These are phyloP conservation scores for Grammothele lineata DNA, from an alignment of 768 basidiomycete species.

Conservation along the genomic window DNA sequence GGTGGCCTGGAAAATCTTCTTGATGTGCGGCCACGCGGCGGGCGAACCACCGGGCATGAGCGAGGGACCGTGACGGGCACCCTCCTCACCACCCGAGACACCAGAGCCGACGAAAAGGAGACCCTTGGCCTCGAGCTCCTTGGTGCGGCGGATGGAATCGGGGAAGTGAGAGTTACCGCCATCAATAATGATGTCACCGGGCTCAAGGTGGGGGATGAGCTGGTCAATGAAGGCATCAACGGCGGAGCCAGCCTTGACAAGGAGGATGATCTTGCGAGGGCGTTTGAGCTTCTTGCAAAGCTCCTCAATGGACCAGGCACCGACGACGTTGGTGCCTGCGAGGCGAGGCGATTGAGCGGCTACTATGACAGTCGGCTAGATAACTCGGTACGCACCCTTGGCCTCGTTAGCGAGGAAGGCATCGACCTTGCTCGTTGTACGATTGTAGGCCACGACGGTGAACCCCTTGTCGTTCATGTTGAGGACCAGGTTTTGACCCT, in stretches of 20 bases:
- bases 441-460: conserved; percentile 95
- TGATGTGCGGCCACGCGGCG: conserved; percentile 94
- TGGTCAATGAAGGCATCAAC: conserved; percentile 94
- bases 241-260: conserved; percentile 96
- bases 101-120: conserved; percentile 97
- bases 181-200: conserved; percentile 98
- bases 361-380: conserved; percentile 13
- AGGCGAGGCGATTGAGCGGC: conserved; percentile 17
- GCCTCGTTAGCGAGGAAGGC: conserved; percentile 94
- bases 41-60: conserved; percentile 98
- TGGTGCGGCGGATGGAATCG: conserved; percentile 90
- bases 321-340: conserved; percentile 89
- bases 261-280: conserved; percentile 95
- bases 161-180: conserved; percentile 99
- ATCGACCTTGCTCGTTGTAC: conserved; percentile 95
- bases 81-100: conserved; percentile 99
- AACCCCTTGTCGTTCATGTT: conserved; percentile 99
- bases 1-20: conserved; percentile 98
- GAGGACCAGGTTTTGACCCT: conserved; percentile 96
- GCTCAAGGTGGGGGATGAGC: conserved; percentile 84
- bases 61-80: conserved; percentile 94
- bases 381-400: conserved; percentile 65
- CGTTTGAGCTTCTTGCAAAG: conserved; percentile 88
- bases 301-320: conserved; percentile 92
- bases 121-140: conserved; percentile 92